Percentiles rank a stretch among this genome's conserved stretches.
Evolutionary conservation across 306 rosid species (phyloP).

Genomic region (Abrus precatorius): DNA sequence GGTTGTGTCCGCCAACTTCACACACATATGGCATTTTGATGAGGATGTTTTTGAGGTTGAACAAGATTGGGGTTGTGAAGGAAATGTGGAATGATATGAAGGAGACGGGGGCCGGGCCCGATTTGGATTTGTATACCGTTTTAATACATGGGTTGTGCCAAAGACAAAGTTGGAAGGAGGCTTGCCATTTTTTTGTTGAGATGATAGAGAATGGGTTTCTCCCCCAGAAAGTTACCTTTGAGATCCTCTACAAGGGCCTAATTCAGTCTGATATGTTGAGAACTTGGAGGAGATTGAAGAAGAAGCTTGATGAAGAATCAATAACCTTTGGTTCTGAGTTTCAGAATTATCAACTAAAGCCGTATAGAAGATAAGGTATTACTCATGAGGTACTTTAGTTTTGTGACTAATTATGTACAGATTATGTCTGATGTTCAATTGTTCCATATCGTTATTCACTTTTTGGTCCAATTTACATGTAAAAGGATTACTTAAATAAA

Average conservation of each 20-base stretch:
- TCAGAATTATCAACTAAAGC: constrained; percentile 77
- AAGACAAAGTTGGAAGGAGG: constrained; percentile 78
- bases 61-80: constrained; percentile 59
- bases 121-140: constrained; percentile 79
- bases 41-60: constrained; percentile 70
- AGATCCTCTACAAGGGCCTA: constrained; percentile 83
- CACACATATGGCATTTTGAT: constrained; percentile 75
- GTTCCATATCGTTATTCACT: constrained; percentile 7
- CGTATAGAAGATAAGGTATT: constrained; percentile 66
- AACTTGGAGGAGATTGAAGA: constrained; percentile 96
- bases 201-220: constrained; percentile 96
- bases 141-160: constrained; percentile 81
- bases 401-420: not conserved
- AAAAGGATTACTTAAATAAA: no score
- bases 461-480: not conserved
- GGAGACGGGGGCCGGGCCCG: constrained; percentile 75
- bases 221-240: constrained; percentile 86
- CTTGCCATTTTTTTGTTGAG: constrained; percentile 85
- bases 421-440: not conserved
- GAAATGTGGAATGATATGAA: constrained; percentile 84
- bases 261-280: constrained; percentile 90
- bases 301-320: constrained; percentile 89
- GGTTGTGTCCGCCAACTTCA: constrained; percentile 64
- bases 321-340: constrained; percentile 86
- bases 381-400: constrained; percentile 20